A percentile compares a stretch with the other conserved stretches of the same genome.
phyloP scores from a whole-genome alignment of 768 basidiomycete species.

The Suillus ampliporus region DNA sequence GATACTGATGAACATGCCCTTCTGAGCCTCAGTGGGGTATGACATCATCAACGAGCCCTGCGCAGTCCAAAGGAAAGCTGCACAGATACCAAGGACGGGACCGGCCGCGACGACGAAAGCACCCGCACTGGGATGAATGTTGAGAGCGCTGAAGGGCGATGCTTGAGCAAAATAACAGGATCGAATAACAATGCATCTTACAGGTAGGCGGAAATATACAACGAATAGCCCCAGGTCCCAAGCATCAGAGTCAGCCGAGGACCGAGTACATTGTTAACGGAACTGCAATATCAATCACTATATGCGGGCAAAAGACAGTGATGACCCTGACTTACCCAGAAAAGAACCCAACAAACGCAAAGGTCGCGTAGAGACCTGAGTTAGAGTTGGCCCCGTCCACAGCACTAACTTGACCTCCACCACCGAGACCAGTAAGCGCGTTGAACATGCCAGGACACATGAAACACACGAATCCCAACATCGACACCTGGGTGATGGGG shows the following conservation, averaged over 20 bases:
- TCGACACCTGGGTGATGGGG: constrained; percentile 44
- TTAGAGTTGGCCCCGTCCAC: constrained; percentile 72
- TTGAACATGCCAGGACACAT: constrained; percentile 77
- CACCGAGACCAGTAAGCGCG: constrained; percentile 79
- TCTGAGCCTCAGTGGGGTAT: constrained; percentile 61
- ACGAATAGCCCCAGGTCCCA: constrained; percentile 57
- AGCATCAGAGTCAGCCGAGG: constrained; percentile 53
- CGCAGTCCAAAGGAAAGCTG: constrained; percentile 59
- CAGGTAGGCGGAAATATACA: constrained; percentile 55
- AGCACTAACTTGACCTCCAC: constrained; percentile 73
- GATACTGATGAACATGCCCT: constrained; percentile 54
- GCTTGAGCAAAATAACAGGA: background rate
- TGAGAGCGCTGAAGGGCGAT: constrained; percentile 48
- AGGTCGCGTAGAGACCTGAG: constrained; percentile 66
- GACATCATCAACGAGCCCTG: constrained; percentile 61
- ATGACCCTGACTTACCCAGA: constrained; percentile 56
- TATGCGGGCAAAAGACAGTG: background rate
- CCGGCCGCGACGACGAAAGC: constrained; percentile 55
- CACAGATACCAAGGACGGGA: constrained; percentile 54
- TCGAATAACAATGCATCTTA: constrained; percentile 26
- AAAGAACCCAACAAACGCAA: constrained; percentile 68
- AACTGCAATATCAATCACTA: constrained; percentile 42
- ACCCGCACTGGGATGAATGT: constrained; percentile 43
- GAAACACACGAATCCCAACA: constrained; percentile 71
- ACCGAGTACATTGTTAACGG: constrained; percentile 76